Evolutionary conservation across 352 stramenopile genomes (phyloP), one percentile per base, ranked within the genome.

Genomic region (Globisporangium radiosum): DNA sequence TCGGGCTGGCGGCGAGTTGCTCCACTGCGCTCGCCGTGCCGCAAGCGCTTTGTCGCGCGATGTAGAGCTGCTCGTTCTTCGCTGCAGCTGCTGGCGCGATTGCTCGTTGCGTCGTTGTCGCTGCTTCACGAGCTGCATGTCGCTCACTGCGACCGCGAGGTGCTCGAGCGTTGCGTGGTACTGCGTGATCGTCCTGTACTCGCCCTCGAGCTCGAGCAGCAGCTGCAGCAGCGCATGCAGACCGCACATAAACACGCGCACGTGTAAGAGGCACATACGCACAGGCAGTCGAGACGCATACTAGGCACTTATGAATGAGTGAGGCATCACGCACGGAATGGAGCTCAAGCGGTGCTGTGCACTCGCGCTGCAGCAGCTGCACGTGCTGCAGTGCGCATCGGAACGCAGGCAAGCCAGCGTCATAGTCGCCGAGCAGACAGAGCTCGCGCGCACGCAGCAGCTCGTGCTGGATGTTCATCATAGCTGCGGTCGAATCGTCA

Each of bases 381-480:
- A 85, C 42, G 14, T 65, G 61, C 55, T 70, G 63, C 42, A 73
- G 42, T n/a, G 73, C 69, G 5, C 59, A 52, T 17, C 59, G 62
- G 54, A 84, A 85, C 62, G 81, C 76, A 7, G 54, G 51, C 9
- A 88, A 58, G 1, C 80, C 77, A 3, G 37, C 56, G 4, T 81
- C 74, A 55, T 87, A 90, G 52, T 90, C 74, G 38, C 77, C 80
- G 5, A 88, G 53, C 13, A 88, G 69, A 69, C 75, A 90, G 52
- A 88, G 66, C 70, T 88, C 80, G 25, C 78, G 52, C 36, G 77
- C 77, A 13, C 77, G 75, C 59, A 88, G 57, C 17, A 90, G 69
- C 49, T 65, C 66, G 13, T 72, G 66, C 19, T 65, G 59, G 17
- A 60, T 11, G n/a, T 42, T 38, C 19, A 37, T 17, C 7, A 7